Base-by-base conservation (phyloP, 805 yeast genomes). In the Nakazawaea ambrosiae region DNA sequence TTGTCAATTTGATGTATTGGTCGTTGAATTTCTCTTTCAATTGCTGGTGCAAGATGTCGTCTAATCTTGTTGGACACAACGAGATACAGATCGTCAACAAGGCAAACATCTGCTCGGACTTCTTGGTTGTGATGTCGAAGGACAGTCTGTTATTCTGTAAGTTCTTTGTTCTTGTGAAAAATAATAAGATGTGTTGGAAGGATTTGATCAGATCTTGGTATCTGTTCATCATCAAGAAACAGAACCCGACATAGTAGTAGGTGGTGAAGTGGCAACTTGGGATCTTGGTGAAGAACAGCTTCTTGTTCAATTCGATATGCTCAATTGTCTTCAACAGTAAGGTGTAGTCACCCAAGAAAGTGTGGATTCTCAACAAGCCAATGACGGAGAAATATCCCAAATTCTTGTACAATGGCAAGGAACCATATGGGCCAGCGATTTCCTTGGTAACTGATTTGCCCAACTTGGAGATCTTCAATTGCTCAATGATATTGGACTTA, bases 71-170 rank as follows among this genome's bases (percentile, higher is more conserved):
- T 36, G 75, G 74, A 34, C 63, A 59, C 27, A 70, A 53, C 16
- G 72, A 67, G 27, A 66, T 57, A 36, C 68, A 58, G 25, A 69
- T 60, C 20, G 73, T 68, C 39, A 69, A 51, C 30, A 69, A 55
- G 3, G 75, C 73, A 44, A 66, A 66, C 73, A 68, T 69, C 51
- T 69, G 75, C 40, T 68, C 75, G 12, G 69, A 57, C 45, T 65
- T 63, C 51, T 68, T 69, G 39, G 68, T 63, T 39, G 68, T 63
- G 29, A 60, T 49, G 48, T 70, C 74, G 45, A 63, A 69, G 48
- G 66, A 71, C 5, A 68, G 67, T 12, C 65, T 53, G 34, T 27
- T 41, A 30, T 55, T 58, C 45, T 60, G 58, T 50, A 65, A 57
- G 49, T 63, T 61, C 49, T 60, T 65, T 9, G 73, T 63, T 50